Conservation (phyloP, 1,139 yeast species). For the Blastobotrys petasosporus region DNA sequence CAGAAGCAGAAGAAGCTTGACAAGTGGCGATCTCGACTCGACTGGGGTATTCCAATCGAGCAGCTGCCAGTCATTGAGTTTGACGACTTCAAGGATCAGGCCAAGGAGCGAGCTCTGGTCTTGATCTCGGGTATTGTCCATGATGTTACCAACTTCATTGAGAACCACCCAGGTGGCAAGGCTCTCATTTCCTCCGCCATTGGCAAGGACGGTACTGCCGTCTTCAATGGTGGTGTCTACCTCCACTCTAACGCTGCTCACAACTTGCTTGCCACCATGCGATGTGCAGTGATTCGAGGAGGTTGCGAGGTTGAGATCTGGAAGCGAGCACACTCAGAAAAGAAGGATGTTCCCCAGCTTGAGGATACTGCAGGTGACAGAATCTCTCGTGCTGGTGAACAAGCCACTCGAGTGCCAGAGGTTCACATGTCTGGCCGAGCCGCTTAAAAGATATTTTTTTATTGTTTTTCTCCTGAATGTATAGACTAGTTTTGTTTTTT, state of each 20-base stretch:
- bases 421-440: constrained; percentile 32
- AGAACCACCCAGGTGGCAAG: constrained; percentile 97
- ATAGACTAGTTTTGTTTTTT: neutral
- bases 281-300: constrained; percentile 91
- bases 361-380: constrained; percentile 46
- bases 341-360: constrained; percentile 48
- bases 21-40: constrained; percentile 64
- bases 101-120: constrained; percentile 58
- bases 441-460: constrained; percentile 21
- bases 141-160: constrained; percentile 76
- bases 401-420: constrained; percentile 42
- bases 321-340: constrained; percentile 53
- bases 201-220: constrained; percentile 96
- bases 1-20: constrained; percentile 96
- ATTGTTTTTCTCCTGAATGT: neutral
- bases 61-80: constrained; percentile 90
- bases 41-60: constrained; percentile 89
- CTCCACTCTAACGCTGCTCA: constrained; percentile 97
- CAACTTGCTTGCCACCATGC: constrained; percentile 88
- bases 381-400: constrained; percentile 56
- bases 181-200: constrained; percentile 78
- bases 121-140: constrained; percentile 93
- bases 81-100: constrained; percentile 66
- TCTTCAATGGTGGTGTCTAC: constrained; percentile 97
- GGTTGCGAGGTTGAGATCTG: constrained; percentile 81